A percentile compares a stretch with the other conserved stretches of the same genome.
Evolutionary conservation across 2,329 filamentous ascomycete species (phyloP).

Genomic region (Celoporthe dispersa): DNA sequence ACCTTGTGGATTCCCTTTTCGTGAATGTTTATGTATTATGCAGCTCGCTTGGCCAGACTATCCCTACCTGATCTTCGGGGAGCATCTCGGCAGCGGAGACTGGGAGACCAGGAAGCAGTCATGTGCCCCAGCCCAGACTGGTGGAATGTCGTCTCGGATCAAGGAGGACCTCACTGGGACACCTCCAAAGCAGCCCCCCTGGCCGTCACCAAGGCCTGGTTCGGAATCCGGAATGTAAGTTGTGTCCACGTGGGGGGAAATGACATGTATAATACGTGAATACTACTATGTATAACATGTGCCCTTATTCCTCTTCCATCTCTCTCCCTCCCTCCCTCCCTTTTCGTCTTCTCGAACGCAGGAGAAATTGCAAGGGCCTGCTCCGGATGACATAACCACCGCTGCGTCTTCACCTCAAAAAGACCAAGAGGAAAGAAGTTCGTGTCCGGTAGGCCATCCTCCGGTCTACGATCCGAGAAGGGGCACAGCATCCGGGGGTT

Average conservation of each 20-base stretch:
- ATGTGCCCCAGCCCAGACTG: not conserved
- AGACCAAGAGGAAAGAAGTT: no score
- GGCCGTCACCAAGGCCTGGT: not conserved
- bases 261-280: no score
- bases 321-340: no score
- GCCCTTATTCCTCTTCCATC: no score
- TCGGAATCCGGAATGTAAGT: not conserved
- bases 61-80: not conserved
- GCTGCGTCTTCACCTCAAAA: not conserved
- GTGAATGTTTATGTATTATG: not conserved
- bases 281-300: no score
- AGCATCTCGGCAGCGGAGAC: not conserved
- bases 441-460: constrained; percentile 3
- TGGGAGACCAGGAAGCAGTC: not conserved
- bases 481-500: not conserved
- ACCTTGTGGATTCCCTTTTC: not conserved
- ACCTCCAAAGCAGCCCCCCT: not conserved
- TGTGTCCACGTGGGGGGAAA: not conserved
- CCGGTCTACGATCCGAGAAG: not conserved
- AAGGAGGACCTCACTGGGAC: not conserved
- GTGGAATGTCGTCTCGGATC: not conserved
- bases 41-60: not conserved
- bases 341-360: not conserved
- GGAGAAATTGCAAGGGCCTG: not conserved
- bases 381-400: constrained; percentile 1